Percentiles rank a stretch among this genome's conserved stretches.
phyloP scores from a whole-genome alignment of 106 monocot species.

The Alisma plantagoaquatica region DNA sequence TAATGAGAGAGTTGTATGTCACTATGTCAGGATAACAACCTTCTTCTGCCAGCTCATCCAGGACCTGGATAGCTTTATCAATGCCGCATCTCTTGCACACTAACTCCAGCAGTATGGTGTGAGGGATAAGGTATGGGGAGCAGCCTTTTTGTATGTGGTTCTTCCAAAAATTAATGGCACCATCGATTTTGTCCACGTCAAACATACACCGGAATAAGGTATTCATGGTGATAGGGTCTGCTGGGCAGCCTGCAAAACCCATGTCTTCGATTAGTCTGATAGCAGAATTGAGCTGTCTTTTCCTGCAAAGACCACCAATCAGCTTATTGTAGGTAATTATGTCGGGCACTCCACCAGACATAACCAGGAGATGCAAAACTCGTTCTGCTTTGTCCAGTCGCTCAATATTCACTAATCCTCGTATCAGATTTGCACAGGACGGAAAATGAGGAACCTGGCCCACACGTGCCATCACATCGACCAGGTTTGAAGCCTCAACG shows the following conservation, averaged over 20 bases:
- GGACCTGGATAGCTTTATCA: conserved; percentile 25
- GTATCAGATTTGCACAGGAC: conserved; percentile 39
- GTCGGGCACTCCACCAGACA: conserved; percentile 66
- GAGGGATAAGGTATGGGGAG: conserved; percentile 52
- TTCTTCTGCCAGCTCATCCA: conserved; percentile 54
- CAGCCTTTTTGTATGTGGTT: conserved; percentile 38
- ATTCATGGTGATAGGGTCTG: conserved; percentile 69
- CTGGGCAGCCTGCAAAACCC: conserved; percentile 53
- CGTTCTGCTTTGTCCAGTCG: conserved; percentile 39
- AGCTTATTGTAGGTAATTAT: conserved; percentile 73
- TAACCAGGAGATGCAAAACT: conserved; percentile 36
- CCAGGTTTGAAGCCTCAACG: conserved; percentile 40
- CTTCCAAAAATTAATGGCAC: conserved; percentile 61
- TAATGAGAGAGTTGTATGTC: conserved; percentile 64
- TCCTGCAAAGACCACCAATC: conserved; percentile 52
- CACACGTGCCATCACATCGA: conserved; percentile 59
- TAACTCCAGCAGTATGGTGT: conserved; percentile 60
- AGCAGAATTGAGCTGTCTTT: conserved; percentile 35
- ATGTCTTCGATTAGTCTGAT: conserved; percentile 36
- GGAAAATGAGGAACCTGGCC: conserved; percentile 58
- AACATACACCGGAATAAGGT: conserved; percentile 56
- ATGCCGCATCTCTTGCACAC: conserved; percentile 54
- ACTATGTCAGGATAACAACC: conserved; percentile 72
- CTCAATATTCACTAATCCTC: conserved; percentile 44
- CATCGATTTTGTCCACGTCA: conserved; percentile 24